Percentiles rank a stretch among this genome's conserved stretches.
These are phyloP conservation scores for Macrophomina pseudophaseolina DNA, from an alignment of 2,329 filamentous ascomycete species.

Conservation along the genomic window DNA sequence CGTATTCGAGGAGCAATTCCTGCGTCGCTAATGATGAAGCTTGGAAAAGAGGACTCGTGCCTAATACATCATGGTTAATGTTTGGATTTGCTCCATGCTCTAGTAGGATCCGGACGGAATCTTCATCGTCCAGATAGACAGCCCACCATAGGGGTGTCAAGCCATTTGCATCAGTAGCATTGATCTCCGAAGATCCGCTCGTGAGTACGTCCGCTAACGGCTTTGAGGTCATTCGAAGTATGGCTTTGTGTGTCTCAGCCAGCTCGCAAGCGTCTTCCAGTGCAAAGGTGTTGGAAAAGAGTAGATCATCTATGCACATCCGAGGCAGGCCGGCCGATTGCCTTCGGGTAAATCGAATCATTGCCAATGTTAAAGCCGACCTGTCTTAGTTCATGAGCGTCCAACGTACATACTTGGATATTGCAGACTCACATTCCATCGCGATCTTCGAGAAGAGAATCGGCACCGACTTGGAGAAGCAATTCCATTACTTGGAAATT, in stretches of 20 bases:
- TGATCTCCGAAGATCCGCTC: background rate
- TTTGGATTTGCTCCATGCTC: constrained; percentile 7
- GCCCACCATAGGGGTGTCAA: constrained; percentile 7
- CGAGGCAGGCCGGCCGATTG: background rate
- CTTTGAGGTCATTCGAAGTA: background rate
- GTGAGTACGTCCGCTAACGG: background rate
- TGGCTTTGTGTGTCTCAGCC: background rate
- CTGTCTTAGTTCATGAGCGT: too few relatives aligned
- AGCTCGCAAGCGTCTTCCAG: background rate
- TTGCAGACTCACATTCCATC: background rate
- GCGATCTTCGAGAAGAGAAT: background rate
- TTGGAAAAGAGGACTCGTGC: background rate
- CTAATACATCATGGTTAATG: background rate
- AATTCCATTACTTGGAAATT: background rate
- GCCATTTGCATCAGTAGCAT: constrained; percentile 3
- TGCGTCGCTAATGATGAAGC: background rate
- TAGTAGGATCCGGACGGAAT: background rate
- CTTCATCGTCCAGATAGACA: background rate
- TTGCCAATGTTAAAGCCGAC: background rate
- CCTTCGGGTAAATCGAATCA: too few relatives aligned
- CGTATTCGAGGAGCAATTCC: background rate
- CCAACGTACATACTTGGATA: too few relatives aligned
- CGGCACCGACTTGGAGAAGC: background rate
- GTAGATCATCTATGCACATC: background rate
- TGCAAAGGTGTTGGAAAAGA: background rate